Evolutionary conservation across 495 filamentous ascomycete species (phyloP).

Genomic region (Friedmanniomyces simplex): DNA sequence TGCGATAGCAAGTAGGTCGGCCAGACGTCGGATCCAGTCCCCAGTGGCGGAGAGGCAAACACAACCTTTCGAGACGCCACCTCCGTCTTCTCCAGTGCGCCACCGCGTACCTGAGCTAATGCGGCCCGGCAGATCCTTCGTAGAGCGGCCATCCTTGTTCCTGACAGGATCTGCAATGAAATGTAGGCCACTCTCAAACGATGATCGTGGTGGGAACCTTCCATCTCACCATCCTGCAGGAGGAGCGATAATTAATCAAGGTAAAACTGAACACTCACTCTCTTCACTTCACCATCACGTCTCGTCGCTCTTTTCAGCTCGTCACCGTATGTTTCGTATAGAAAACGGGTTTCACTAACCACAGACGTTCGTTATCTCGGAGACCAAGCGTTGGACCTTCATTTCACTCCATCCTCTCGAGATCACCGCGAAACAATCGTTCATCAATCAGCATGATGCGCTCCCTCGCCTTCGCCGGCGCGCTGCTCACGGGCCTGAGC

Average conservation of each 20-base stretch:
- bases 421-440: background rate
- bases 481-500: background rate
- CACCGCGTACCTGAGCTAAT: background rate
- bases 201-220: background rate
- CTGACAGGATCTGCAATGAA: background rate
- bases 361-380: no score
- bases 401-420: background rate
- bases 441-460: background rate
- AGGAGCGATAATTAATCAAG: no score
- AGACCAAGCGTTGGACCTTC: no score
- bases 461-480: background rate
- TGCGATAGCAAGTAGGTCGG: background rate
- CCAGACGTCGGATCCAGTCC: no score
- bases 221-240: no score
- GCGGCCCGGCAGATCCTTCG: background rate
- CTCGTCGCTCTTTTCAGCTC: no score
- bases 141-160: background rate
- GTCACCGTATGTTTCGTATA: no score
- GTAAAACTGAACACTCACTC: no score
- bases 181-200: background rate
- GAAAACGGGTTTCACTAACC: no score
- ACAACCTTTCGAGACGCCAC: no score
- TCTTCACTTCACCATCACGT: no score
- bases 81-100: background rate
- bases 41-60: no score